A percentile compares a stretch with the other conserved stretches of the same genome.
Conservation (phyloP, 257 asterid genomes). For the Mentha longifolia region DNA sequence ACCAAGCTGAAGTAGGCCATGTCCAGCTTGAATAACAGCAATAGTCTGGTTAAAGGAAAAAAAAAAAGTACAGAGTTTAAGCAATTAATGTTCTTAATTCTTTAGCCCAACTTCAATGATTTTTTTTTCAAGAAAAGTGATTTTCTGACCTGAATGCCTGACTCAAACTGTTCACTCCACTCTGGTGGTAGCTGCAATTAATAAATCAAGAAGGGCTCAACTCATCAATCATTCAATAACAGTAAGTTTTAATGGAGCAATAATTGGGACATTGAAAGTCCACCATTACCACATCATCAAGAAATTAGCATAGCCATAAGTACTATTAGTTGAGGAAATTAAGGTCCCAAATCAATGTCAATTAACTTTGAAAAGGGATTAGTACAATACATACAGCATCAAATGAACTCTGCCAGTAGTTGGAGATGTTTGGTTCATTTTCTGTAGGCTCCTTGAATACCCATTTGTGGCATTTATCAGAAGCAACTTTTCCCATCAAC, state of each 20-base stretch:
- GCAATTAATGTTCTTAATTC: not conserved
- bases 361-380: not conserved
- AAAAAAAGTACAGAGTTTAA: conserved; percentile 1
- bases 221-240: conserved; percentile 46
- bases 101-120: not conserved
- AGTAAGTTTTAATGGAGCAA: conserved; percentile 35
- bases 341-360: conserved; percentile 36
- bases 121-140: too few relatives aligned
- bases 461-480: conserved; percentile 99
- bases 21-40: conserved; percentile 99
- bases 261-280: conserved; percentile 46
- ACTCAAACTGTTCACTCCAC: conserved; percentile 99
- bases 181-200: conserved; percentile 88
- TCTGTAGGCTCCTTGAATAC: conserved; percentile 98
- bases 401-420: conserved; percentile 99
- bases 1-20: conserved; percentile 94
- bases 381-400: conserved; percentile 80
- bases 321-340: conserved; percentile 21
- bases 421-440: conserved; percentile 91
- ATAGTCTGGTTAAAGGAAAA: conserved; percentile 61
- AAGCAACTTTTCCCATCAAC: conserved; percentile 99
- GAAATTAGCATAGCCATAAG: conserved; percentile 29
- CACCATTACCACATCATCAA: conserved; percentile 25
- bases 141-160: conserved; percentile 87
- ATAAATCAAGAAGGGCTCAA: conserved; percentile 32